Evolutionary conservation across 768 basidiomycete genomes (phyloP), one percentile per base, ranked within the genome.

Genomic region (Vishniacozyma victoriae): DNA sequence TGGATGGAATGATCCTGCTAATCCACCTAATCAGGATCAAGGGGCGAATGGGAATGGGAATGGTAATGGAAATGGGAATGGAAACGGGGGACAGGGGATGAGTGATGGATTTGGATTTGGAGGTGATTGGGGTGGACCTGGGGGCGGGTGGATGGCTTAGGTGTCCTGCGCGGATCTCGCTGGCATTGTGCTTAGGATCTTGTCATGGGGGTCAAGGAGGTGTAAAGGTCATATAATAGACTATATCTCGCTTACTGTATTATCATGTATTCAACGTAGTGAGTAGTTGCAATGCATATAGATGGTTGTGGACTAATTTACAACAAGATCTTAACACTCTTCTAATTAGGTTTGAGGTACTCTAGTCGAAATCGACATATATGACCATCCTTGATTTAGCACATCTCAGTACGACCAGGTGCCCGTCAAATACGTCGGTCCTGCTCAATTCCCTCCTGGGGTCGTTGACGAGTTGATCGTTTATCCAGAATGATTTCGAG

Each of bases 401-500:
- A 29, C 81, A 80, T 19, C 85, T 79, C 18, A 90, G 54, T 49
- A 90, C 77, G 15, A 77, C 81, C 6, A 89, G 62, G 41, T 74
- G 76, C 12, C 71, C 74, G 59, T 82, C 80, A 15, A 88, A 72
- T 20, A 90, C 76, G 56, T 80, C 75, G 0, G 63, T 54, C 27
- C 54, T 56, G 6, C 67, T 55, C 14, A 85, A 60, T 24, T 67
- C 77, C 41, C 74, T 73, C 25, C 75, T 73, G 16, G 74, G 52
- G 52, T 83, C 81, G n/a, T n/a, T 42, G 23, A 87, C 75, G 5
- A 77, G 76, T 4, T 59, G 46, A 43, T 82, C 81, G 67, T 93
- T 91, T 29, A 86, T 58, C 64, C 85, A 86, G 13, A 90, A 71
- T 7, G 87, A 87, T 20, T 81, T 80, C 1, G 79, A 76, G 38